Evolutionary conservation across 1,284 basidiomycete genomes (phyloP), one percentile per base, ranked within the genome.

Genomic region (Phylloboletellus chloephorus): DNA sequence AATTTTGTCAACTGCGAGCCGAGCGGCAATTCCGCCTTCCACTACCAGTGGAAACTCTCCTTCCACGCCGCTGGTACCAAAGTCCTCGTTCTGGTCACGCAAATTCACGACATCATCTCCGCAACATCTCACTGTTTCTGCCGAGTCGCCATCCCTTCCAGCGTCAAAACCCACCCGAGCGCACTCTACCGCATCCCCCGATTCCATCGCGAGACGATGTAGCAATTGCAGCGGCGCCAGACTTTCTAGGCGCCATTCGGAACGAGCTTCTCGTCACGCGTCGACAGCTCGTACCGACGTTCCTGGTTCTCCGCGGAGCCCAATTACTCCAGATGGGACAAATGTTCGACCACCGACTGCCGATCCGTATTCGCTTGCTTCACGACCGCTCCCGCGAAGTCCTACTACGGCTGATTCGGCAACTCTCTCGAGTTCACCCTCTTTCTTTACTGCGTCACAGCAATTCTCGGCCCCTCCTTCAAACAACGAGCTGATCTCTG

Each of bases 1-100:
- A 28, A 56, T 61, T n/a, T 61, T 66, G 31, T 50, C 52, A 13
- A 67, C 72, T 24, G 31, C 50, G 20, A 73, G 73, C 51, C 64
- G 63, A n/a, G 73, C 73, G 49, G 67, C 63, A 5, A 69, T 50
- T 21, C 37, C 32, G 11, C 40, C 45, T 29, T 44, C 52, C 37
- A 29, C 48, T 15, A 38, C 47, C 8, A 36, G 29, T 35, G 45
- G 43, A 32, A 40, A 50, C 13, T 48, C 56, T 46, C 16, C 52
- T 23, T 48, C 67, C 5, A 72, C 69, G 43, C 52, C 61, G 6
- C 52, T 82, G 31, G 60, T 67, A 23, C 73, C 78, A 36, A 76
- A 73, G 54, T 53, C 77, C 15, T 85, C 73, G 0, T 75, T 76
- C 46, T 76, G 74, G 72, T 65, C 63, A 20, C 63, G 72, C 15